phyloP scores from a whole-genome alignment of 805 yeast genomes.

The Myxozyma lipomycoides region DNA sequence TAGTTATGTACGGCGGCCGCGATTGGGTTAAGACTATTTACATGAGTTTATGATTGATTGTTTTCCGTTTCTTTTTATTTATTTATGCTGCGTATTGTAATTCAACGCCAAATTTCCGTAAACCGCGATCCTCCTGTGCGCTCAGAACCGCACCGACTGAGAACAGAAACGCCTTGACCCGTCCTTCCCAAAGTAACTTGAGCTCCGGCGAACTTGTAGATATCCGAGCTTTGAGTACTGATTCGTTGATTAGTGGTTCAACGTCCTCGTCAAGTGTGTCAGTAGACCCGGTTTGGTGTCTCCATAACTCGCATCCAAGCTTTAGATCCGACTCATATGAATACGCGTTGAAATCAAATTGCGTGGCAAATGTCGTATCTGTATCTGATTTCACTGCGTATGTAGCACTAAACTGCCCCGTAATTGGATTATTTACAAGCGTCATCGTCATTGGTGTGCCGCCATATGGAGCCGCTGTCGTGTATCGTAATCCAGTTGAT shows the following conservation, averaged over 20 bases:
- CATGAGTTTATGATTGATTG: too few relatives aligned
- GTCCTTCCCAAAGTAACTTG: constrained; percentile 82
- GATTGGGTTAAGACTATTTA: too few relatives aligned
- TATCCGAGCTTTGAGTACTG: constrained; percentile 18
- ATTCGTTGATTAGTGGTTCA: constrained; percentile 6
- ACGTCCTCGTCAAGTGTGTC: neutral
- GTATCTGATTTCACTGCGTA: constrained; percentile 73
- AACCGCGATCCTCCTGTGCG: constrained; percentile 46
- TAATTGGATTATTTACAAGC: constrained; percentile 76
- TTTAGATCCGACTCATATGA: constrained; percentile 86
- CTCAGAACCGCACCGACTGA: constrained; percentile 65
- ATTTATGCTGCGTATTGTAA: constrained; percentile 55
- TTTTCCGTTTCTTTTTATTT: too few relatives aligned
- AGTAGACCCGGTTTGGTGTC: neutral
- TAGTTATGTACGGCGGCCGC: too few relatives aligned
- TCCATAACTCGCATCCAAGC: constrained; percentile 80
- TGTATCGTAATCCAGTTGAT: constrained; percentile 77
- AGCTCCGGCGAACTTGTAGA: constrained; percentile 51
- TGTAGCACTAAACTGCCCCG: constrained; percentile 85
- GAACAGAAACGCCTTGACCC: constrained; percentile 70
- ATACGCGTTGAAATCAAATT: constrained; percentile 84
- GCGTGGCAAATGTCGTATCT: constrained; percentile 71
- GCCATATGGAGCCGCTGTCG: constrained; percentile 78
- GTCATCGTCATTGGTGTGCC: constrained; percentile 90
- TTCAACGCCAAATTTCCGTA: constrained; percentile 54